phyloP scores from a whole-genome alignment of 164 flowering plant genomes.

The Vitis rupestris region DNA sequence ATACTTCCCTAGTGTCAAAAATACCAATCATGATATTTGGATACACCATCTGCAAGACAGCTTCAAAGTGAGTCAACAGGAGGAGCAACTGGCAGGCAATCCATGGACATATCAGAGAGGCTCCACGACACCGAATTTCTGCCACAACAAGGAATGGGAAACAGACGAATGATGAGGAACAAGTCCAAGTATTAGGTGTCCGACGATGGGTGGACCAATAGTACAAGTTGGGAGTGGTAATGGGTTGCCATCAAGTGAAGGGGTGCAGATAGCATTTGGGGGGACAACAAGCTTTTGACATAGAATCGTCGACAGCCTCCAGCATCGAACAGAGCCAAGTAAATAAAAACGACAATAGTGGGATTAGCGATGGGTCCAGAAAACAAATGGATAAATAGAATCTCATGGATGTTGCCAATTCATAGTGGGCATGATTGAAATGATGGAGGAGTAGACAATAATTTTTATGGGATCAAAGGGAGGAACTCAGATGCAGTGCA shows the following conservation, averaged over 20 bases:
- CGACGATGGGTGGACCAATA: not conserved
- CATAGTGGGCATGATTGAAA: conserved; percentile 17
- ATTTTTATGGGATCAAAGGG: conserved; percentile 3
- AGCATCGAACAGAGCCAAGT: not conserved
- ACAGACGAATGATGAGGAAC: no score
- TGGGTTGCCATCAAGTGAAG: not conserved
- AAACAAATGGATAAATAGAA: conserved; percentile 14
- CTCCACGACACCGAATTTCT: no score
- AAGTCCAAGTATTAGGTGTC: not conserved
- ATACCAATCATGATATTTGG: no score
- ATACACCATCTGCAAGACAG: no score
- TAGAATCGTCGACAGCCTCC: not conserved
- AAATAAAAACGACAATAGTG: not conserved
- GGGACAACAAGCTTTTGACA: not conserved
- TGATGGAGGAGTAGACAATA: not conserved
- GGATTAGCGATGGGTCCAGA: conserved; percentile 5
- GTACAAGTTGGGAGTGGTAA: not conserved
- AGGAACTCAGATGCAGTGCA: conserved; percentile 18
- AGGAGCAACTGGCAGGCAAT: no score
- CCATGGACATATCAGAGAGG: no score
- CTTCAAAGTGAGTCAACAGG: no score
- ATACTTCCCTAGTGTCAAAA: no score
- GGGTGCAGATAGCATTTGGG: not conserved
- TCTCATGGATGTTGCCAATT: conserved; percentile 23
- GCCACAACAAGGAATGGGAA: no score